Conservation (phyloP, 2,329 filamentous ascomycete species). For the Neophaeococcomyces aloes region DNA sequence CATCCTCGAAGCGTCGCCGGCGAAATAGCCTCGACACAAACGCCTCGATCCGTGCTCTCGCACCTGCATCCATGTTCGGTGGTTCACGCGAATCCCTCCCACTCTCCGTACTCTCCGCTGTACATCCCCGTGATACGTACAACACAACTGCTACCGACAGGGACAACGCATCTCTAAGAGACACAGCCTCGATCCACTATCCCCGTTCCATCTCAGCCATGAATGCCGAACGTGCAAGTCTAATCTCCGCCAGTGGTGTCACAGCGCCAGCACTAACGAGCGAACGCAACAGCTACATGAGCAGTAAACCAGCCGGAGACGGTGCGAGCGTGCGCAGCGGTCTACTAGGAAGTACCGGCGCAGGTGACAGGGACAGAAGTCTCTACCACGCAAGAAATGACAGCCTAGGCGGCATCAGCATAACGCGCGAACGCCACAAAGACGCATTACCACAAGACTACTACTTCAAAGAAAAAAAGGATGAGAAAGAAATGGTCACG, state of each 20-base stretch:
- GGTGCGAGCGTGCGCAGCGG: conserved; percentile 71
- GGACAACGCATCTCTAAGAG: conserved; percentile 27
- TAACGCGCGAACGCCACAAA: conserved; percentile 2
- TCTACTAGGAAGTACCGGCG: conserved; percentile 64
- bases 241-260: conserved; percentile 67
- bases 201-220: conserved; percentile 45
- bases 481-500: conserved; percentile 16
- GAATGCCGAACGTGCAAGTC: conserved; percentile 49
- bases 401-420: conserved; percentile 17
- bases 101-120: conserved; percentile 47
- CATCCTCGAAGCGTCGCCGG: conserved; percentile 52
- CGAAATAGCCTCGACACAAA: conserved; percentile 56
- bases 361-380: conserved; percentile 65
- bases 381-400: conserved; percentile 20
- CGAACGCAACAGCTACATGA: conserved; percentile 74
- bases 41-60: conserved; percentile 54
- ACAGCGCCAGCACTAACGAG: conserved; percentile 52
- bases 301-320: conserved; percentile 49
- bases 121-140: conserved; percentile 34
- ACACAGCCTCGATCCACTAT: conserved; percentile 32
- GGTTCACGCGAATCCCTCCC: conserved; percentile 55
- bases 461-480: conserved; percentile 5
- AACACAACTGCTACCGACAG: conserved; percentile 30
- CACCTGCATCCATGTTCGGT: conserved; percentile 54
- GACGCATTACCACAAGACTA: conserved; percentile 6